Evolutionary conservation across 208 protist species (phyloP).

Genomic region (Leishmania martiniquensis): DNA sequence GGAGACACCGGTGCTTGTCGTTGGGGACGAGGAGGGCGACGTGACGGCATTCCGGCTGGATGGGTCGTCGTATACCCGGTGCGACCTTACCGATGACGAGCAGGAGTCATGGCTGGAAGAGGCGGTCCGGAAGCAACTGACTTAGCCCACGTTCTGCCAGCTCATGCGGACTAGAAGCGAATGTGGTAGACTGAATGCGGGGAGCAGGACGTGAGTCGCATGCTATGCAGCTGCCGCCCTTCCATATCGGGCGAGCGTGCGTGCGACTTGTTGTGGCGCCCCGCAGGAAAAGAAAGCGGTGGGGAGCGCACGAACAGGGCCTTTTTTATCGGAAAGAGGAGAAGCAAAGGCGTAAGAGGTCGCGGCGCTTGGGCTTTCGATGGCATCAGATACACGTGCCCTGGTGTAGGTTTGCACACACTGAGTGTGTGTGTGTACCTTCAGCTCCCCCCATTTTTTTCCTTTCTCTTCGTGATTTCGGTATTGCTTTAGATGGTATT

Average conservation of each 20-base stretch:
- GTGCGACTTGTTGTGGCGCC: background rate
- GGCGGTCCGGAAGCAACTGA: constrained; percentile 61
- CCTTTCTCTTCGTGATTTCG: background rate
- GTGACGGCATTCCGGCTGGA: constrained; percentile 82
- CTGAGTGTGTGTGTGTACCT: background rate
- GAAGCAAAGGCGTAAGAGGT: background rate
- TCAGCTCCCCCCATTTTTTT: background rate
- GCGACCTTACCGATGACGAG: constrained; percentile 73
- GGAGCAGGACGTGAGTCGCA: background rate
- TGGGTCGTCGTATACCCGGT: constrained; percentile 41
- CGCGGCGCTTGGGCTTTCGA: background rate
- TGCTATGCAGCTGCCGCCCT: background rate
- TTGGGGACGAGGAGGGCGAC: constrained; percentile 90
- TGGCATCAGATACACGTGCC: background rate
- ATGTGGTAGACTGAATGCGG: background rate
- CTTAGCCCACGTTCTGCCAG: background rate
- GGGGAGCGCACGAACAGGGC: background rate
- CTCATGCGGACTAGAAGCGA: background rate
- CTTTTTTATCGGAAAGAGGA: background rate
- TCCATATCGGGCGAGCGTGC: background rate
- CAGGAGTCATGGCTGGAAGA: constrained; percentile 83
- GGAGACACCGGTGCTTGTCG: constrained; percentile 84
- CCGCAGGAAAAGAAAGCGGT: no score
- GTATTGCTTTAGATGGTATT: background rate
- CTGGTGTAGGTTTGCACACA: background rate